Evolutionary conservation across 352 stramenopile genomes (phyloP), one percentile per base, ranked within the genome.

Genomic region (Phytophthora chlamydospora): DNA sequence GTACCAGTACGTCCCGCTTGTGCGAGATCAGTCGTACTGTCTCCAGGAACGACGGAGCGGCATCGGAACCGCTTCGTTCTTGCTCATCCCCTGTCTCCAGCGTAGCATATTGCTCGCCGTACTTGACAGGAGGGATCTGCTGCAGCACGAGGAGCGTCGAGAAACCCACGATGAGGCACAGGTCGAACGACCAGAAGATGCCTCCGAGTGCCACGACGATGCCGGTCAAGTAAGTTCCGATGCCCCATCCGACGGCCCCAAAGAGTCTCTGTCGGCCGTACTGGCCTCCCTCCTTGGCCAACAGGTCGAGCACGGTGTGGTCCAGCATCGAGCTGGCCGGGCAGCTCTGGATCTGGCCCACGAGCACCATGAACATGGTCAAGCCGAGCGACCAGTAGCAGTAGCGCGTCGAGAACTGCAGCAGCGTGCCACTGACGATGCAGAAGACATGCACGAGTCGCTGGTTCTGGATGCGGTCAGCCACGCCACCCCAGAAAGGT

Each of bases 251-350:
- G 4, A 92, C 68, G 0, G 83, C 75, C 19, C 80, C 80, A 57
- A 88, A 90, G 39, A 92, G 77, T 11, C 83, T 74, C 63, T 92
- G 83, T 61, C 85, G 85, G 52, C 83, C 83, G 53, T 92, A 92
- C 44, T 90, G 80, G 8, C 80, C 80, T 24, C 83, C 83, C 45
- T 81, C 66, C 44, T 81, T 81, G 24, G 64, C 56, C 34, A 92
- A 65, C 47, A 90, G 57, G 32, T 85, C 60, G 14, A 92, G 70
- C 33, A 90, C 69, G 6, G 80, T 73, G 54, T 89, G 78, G 63
- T 92, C 83, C 17, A 90, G 66, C 44, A 92, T 54, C 42, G 83
- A 86, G n/a, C 77, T 63, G 1, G 71, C 52, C 0, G 82, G 77
- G 41, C 60, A 50, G 43, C 55, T 67, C 46, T 85, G 73, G 55